Evolutionary conservation across 352 stramenopile genomes (phyloP), one percentile per base, ranked within the genome.

Genomic region (Elongisporangium prolatum): DNA sequence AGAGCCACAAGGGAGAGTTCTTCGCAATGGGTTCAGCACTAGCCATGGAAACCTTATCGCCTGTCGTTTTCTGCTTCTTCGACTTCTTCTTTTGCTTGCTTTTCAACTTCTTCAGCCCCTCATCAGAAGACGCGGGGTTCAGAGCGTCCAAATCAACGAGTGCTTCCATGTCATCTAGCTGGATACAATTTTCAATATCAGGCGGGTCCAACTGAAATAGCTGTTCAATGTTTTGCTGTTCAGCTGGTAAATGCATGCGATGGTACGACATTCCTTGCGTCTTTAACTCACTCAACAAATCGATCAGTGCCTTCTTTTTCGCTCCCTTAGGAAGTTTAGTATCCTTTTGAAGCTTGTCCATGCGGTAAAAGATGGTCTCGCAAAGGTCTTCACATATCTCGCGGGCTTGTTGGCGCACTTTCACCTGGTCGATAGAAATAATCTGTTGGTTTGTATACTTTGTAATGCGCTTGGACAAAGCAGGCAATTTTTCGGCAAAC

Each of bases 271-370:
- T 79, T 0, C 92, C 93, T 21, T 97, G 86, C 1, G 75, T 72
- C 56, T 95, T 91, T 2, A 98, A 67, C 56, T 93, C 91, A 11
- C 72, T 66, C 6, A 99, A 86, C 18, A 99, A 69, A 62, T 99
- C 97, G 21, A 98, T 86, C 5, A 99, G 69, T 16, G 97, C 97
- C 59, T 98, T 91, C 77, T 99, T 97, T 74, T 99, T 99, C 21
- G 98, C 93, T 50, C 89, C 91, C 74, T 98, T 98, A 0, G 93
- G 93, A 17, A 91, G 67, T 28, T 95, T 97, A 21, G 72, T 73
- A 16, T 68, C 65, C 53, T 96, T 80, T 57, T 93, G 85, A 0
- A 86, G 68, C 40, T 86, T 89, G 25, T 74, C 71, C 67, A 99
- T 98, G n/a, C 97, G 86, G 44, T 95, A 93, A 65, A 99, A 98